Evolutionary conservation across 345 rosid species (phyloP).

Genomic region (Anastatica hierochuntica): DNA sequence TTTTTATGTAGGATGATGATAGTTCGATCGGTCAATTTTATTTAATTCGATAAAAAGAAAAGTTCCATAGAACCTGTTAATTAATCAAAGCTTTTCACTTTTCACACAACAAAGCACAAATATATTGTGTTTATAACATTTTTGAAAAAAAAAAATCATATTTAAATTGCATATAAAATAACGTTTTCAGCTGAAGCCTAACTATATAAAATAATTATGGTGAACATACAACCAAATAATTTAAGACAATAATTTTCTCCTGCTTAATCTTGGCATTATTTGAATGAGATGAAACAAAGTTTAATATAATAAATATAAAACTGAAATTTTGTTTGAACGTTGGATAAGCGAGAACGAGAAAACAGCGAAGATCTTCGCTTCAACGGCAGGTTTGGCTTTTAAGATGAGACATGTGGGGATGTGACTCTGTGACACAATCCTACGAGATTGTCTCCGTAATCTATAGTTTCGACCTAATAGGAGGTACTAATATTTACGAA

Average conservation of each 20-base stretch:
- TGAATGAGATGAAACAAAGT: not conserved
- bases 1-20: not conserved
- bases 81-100: too few relatives aligned
- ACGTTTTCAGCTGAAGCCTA: too few relatives aligned
- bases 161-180: too few relatives aligned
- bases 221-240: not conserved
- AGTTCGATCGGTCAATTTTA: not conserved
- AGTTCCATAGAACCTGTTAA: not conserved
- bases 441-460: conserved; percentile 18
- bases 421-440: conserved; percentile 17
- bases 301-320: not conserved
- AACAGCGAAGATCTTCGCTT: conserved; percentile 31
- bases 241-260: not conserved
- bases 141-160: too few relatives aligned
- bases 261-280: not conserved
- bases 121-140: too few relatives aligned
- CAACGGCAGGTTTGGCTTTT: conserved; percentile 35
- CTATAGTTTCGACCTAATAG: not conserved
- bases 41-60: not conserved
- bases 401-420: conserved; percentile 27
- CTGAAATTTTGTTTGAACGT: conserved; percentile 5
- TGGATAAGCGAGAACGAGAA: conserved; percentile 4
- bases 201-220: too few relatives aligned
- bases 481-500: not conserved
- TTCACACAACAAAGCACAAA: too few relatives aligned